phyloP scores from a whole-genome alignment of 1,284 basidiomycete species.

The Exobasidium rhododendri region DNA sequence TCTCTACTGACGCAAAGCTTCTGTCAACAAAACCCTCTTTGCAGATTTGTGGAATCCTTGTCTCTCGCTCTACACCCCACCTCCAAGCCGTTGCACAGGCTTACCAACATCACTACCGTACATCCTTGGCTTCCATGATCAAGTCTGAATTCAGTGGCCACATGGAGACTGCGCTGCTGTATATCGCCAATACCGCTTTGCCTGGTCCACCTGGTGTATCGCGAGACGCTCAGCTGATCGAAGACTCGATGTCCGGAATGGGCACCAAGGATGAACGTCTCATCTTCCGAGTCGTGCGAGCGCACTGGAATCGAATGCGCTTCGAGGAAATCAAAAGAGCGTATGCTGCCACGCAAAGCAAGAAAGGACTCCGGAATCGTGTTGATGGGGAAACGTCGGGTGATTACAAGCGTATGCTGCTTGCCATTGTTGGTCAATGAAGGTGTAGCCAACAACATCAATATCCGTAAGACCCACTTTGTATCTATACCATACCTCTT shows the following conservation, averaged over 20 bases:
- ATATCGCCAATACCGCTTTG: constrained; percentile 51
- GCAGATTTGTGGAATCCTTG: constrained; percentile 46
- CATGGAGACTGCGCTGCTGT: constrained; percentile 45
- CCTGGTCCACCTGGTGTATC: constrained; percentile 29
- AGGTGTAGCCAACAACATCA: no score
- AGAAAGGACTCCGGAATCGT: constrained; percentile 39
- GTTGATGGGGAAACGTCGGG: constrained; percentile 46
- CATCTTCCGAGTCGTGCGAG: constrained; percentile 38
- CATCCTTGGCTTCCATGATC: constrained; percentile 38
- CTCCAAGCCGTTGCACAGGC: constrained; percentile 45
- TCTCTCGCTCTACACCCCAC: constrained; percentile 45
- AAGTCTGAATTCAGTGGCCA: constrained; percentile 50
- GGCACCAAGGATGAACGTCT: constrained; percentile 48
- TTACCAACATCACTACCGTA: constrained; percentile 26
- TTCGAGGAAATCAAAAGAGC: constrained; percentile 49
- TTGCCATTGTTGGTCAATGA: constrained; percentile 31
- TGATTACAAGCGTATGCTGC: constrained; percentile 42
- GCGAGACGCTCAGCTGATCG: constrained; percentile 47
- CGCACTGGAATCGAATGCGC: constrained; percentile 47
- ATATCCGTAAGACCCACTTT: no score
- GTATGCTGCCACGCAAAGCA: constrained; percentile 45
- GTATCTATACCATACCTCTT: no score
- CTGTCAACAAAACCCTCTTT: neutral
- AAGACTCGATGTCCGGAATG: constrained; percentile 50
- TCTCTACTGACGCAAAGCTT: neutral